Conservation (phyloP, 306 rosid species). For the Bauhinia variegata region DNA sequence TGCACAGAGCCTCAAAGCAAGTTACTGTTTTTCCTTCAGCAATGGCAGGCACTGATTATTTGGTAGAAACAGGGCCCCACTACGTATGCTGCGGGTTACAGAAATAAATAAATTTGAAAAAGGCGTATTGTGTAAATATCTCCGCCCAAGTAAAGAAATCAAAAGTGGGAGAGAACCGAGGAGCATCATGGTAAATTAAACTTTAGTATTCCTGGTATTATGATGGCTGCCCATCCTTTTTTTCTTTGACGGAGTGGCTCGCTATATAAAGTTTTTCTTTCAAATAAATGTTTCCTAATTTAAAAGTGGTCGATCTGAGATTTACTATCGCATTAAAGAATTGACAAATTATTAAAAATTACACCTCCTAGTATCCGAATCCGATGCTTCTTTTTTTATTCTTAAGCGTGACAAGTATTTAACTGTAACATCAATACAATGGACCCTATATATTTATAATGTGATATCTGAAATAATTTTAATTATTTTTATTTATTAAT, state of each 20-base stretch:
- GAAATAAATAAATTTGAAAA: conserved; percentile 1
- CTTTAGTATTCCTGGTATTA: neutral
- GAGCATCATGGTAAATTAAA: too few species aligned
- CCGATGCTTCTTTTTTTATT: too few species aligned
- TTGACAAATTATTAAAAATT: neutral
- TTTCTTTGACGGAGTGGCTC: neutral
- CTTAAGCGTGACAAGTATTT: too few species aligned
- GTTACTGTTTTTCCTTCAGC: conserved; percentile 50
- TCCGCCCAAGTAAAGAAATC: neutral
- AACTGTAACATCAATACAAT: too few species aligned
- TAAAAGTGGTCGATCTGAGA: conserved; percentile 43
- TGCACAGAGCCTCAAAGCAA: conserved; percentile 30
- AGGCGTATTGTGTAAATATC: neutral
- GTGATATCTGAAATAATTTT: too few species aligned
- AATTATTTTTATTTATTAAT: too few species aligned
- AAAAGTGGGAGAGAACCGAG: too few species aligned
- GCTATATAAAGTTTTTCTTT: neutral
- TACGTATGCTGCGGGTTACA: conserved; percentile 14
- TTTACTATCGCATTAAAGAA: conserved; percentile 6
- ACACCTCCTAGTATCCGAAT: conserved; percentile 33
- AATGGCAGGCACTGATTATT: conserved; percentile 75
- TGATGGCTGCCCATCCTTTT: conserved; percentile 4
- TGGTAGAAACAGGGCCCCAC: conserved; percentile 52
- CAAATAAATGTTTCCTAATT: too few species aligned
- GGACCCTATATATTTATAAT: too few species aligned